A percentile compares a stretch with the other conserved stretches of the same genome.
Evolutionary conservation across 805 yeast genomes (phyloP).

Genomic region (Wickerhamiella galacta): DNA sequence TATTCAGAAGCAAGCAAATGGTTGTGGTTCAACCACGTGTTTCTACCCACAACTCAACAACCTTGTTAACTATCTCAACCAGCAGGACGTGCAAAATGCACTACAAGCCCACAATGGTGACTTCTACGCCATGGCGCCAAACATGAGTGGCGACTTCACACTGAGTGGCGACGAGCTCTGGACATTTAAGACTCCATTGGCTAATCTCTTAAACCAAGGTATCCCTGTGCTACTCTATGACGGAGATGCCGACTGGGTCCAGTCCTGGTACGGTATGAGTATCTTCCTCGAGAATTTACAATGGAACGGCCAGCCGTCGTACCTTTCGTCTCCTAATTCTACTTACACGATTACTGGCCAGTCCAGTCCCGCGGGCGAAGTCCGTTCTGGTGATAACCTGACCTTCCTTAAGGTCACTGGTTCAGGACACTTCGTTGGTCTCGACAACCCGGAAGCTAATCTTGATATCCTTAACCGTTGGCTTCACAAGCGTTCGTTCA

Average conservation of each 20-base stretch:
- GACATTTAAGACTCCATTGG: constrained; percentile 62
- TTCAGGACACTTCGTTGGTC: constrained; percentile 91
- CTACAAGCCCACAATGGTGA: constrained; percentile 38
- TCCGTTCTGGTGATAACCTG: constrained; percentile 49
- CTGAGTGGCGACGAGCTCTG: constrained; percentile 56
- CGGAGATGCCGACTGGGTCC: constrained; percentile 90
- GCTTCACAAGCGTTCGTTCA: constrained; percentile 33
- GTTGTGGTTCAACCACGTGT: too few species aligned
- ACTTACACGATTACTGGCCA: constrained; percentile 26
- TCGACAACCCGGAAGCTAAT: constrained; percentile 63
- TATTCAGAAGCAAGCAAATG: too few species aligned
- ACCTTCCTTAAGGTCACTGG: constrained; percentile 62
- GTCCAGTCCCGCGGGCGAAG: constrained; percentile 42
- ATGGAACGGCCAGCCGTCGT: constrained; percentile 35
- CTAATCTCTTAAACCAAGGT: constrained; percentile 49
- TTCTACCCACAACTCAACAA: constrained; percentile 38
- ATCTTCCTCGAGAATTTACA: constrained; percentile 61
- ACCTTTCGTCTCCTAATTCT: constrained; percentile 26
- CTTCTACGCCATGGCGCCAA: constrained; percentile 57
- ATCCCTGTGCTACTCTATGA: constrained; percentile 79
- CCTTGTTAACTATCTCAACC: constrained; percentile 37
- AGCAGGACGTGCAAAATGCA: constrained; percentile 34
- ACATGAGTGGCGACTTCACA: constrained; percentile 46
- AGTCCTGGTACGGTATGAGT: constrained; percentile 89
- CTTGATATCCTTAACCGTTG: constrained; percentile 59